These are phyloP conservation scores for Cystobasidiaceae sp. DNA, from an alignment of 1,284 basidiomycete species.

Conservation along the genomic window DNA sequence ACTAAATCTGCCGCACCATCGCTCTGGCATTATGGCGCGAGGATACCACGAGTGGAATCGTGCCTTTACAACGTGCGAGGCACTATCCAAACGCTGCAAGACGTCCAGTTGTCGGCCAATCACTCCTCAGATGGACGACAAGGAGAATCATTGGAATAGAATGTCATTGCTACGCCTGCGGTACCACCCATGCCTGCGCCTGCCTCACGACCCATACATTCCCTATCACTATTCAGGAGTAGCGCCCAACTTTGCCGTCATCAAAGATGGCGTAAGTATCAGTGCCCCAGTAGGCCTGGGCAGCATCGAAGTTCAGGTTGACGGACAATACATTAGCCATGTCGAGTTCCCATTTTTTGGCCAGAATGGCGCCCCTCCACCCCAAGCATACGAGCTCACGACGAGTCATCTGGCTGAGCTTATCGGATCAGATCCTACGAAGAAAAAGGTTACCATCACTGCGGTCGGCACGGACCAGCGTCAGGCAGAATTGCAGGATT, in stretches of 20 bases:
- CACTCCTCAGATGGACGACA: constrained; percentile 24
- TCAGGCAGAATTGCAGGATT: constrained; percentile 28
- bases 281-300: constrained; percentile 20
- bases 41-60: constrained; percentile 30
- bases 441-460: constrained; percentile 22
- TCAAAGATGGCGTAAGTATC: constrained; percentile 21
- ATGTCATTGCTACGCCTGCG: constrained; percentile 27
- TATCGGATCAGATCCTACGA: background rate
- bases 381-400: constrained; percentile 9
- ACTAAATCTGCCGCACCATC: constrained; percentile 25
- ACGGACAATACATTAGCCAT: constrained; percentile 12
- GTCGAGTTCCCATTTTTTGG: constrained; percentile 25
- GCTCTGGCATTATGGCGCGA: constrained; percentile 28
- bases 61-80: constrained; percentile 17
- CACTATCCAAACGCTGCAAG: constrained; percentile 14
- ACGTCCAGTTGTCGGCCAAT: constrained; percentile 13
- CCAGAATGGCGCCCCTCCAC: background rate
- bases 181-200: constrained; percentile 22
- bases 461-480: constrained; percentile 26
- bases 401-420: constrained; percentile 18
- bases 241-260: constrained; percentile 13
- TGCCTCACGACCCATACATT: constrained; percentile 21
- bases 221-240: constrained; percentile 17
- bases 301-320: constrained; percentile 17
- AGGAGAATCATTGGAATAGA: constrained; percentile 31